phyloP scores from a whole-genome alignment of 192 early-diverging fungal species.

The Coemansia sp. region DNA sequence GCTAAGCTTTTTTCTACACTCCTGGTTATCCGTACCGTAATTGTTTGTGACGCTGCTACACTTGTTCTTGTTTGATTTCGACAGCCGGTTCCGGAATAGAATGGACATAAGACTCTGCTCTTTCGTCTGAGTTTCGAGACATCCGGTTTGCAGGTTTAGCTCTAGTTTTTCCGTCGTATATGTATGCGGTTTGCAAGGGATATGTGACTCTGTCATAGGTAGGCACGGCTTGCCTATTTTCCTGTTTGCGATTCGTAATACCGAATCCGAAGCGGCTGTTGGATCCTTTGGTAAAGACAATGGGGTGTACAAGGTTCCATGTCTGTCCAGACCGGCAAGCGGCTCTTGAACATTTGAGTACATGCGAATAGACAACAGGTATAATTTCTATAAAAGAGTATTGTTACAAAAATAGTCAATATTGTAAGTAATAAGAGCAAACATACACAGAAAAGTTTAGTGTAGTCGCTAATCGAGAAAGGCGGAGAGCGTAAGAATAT shows the following conservation, averaged over 20 bases:
- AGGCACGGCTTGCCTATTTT: too few relatives aligned
- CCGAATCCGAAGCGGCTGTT: neutral
- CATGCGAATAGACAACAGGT: too few relatives aligned
- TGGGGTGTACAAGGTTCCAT: neutral
- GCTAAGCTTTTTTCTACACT: too few relatives aligned
- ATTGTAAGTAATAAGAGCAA: neutral
- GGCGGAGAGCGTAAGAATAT: too few relatives aligned
- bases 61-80: neutral
- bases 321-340: too few relatives aligned
- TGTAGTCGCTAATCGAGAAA: too few relatives aligned
- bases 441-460: neutral
- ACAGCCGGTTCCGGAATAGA: conserved; percentile 3
- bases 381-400: too few relatives aligned
- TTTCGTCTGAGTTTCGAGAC: neutral
- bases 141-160: too few relatives aligned
- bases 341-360: neutral
- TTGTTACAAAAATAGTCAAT: neutral
- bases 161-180: too few relatives aligned
- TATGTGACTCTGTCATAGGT: too few relatives aligned
- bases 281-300: neutral
- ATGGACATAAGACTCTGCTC: neutral
- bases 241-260: neutral
- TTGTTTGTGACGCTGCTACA: neutral
- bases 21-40: neutral
- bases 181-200: too few relatives aligned